These are phyloP conservation scores for Globisporangium nunn DNA, from an alignment of 352 stramenopile species.

Conservation along the genomic window DNA sequence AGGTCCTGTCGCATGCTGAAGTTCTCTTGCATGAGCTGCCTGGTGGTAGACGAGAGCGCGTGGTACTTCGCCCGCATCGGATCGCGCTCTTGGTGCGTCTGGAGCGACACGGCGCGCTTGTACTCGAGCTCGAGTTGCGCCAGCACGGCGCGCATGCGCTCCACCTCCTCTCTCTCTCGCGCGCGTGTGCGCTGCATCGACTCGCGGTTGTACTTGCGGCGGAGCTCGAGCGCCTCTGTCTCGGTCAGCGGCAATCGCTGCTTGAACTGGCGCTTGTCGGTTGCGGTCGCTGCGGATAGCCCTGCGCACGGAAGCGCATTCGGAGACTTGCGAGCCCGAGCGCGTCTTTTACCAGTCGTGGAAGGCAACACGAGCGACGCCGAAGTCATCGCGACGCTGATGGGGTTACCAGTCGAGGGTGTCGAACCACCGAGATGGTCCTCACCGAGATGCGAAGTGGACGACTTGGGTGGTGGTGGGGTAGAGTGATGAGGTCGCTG, in stretches of 20 bases:
- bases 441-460: not conserved
- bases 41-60: conserved; percentile 24
- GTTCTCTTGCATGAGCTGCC: conserved; percentile 28
- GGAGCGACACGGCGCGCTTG: conserved; percentile 14
- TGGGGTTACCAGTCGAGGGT: too few relatives aligned
- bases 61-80: conserved; percentile 21
- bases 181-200: conserved; percentile 34
- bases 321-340: not conserved
- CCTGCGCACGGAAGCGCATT: not conserved
- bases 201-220: conserved; percentile 34
- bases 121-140: conserved; percentile 34
- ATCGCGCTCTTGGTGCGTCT: conserved; percentile 6
- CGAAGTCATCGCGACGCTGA: not conserved
- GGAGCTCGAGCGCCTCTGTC: conserved; percentile 19
- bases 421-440: not conserved
- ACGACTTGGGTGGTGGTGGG: too few relatives aligned
- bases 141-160: conserved; percentile 23
- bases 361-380: not conserved
- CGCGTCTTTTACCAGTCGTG: not conserved
- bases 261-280: not conserved
- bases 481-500: too few relatives aligned
- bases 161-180: conserved; percentile 27
- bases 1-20: conserved; percentile 33
- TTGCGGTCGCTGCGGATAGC: not conserved
- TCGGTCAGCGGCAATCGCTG: not conserved